Conservation (phyloP, 805 yeast species). For the Candida yuanshanica region DNA sequence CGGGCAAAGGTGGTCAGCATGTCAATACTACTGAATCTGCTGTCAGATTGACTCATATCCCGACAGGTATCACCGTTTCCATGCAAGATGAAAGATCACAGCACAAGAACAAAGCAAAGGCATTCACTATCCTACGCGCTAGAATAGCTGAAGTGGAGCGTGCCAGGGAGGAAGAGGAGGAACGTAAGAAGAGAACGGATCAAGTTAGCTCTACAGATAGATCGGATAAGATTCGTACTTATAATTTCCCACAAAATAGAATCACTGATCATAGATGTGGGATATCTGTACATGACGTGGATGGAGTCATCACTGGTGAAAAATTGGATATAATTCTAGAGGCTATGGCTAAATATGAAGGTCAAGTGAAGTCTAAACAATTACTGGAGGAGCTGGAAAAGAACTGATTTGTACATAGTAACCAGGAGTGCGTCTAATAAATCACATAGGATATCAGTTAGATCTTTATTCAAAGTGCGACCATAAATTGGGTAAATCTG, state of each 20-base stretch:
- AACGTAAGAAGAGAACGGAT: constrained; percentile 60
- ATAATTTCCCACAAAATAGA: constrained; percentile 88
- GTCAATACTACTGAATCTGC: constrained; percentile 98
- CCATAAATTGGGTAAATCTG: too few relatives aligned
- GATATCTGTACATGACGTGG: constrained; percentile 67
- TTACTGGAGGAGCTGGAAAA: constrained; percentile 14
- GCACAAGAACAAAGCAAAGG: constrained; percentile 89
- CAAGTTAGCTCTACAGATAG: constrained; percentile 89
- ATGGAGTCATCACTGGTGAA: constrained; percentile 57
- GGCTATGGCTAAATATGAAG: constrained; percentile 42
- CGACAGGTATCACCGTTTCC: constrained; percentile 81
- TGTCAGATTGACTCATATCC: constrained; percentile 85
- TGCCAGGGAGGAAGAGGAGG: constrained; percentile 56
- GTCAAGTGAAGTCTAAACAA: constrained; percentile 36
- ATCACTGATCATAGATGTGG: constrained; percentile 94
- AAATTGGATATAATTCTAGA: constrained; percentile 51
- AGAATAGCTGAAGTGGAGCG: constrained; percentile 79
- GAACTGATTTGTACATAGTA: not conserved
- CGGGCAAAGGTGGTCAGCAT: constrained; percentile 98
- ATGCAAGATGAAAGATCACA: constrained; percentile 97
- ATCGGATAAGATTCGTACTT: constrained; percentile 89
- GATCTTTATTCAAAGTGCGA: too few relatives aligned
- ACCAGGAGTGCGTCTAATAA: too few relatives aligned
- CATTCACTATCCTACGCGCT: constrained; percentile 75
- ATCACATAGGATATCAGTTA: too few relatives aligned